Percentiles rank a stretch among this genome's conserved stretches.
phyloP scores from a whole-genome alignment of 2,329 filamentous ascomycete genomes.

The Penicillium polonicum region DNA sequence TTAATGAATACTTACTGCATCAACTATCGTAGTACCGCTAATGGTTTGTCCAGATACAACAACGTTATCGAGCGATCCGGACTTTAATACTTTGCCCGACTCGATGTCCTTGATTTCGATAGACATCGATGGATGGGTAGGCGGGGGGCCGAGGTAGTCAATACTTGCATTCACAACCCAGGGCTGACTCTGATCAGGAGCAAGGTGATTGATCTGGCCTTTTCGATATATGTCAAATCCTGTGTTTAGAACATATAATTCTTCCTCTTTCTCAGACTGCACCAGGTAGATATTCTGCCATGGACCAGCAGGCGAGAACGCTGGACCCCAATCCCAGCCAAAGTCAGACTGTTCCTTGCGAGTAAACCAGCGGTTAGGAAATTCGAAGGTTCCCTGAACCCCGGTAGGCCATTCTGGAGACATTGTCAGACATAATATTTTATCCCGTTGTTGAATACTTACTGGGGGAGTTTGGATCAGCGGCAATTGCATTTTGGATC shows the following conservation, averaged over 20 bases:
- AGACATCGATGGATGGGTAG: slow-evolving; percentile 43
- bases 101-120: slow-evolving; percentile 49
- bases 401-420: slow-evolving; percentile 49
- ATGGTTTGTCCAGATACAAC: slow-evolving; percentile 46
- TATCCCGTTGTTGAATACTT: background rate
- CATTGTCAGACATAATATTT: background rate
- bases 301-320: slow-evolving; percentile 61
- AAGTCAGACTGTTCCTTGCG: slow-evolving; percentile 64
- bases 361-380: slow-evolving; percentile 55
- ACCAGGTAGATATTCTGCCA: slow-evolving; percentile 61
- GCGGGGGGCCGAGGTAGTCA: slow-evolving; percentile 55
- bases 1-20: slow-evolving; percentile 20
- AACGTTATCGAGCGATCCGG: slow-evolving; percentile 42
- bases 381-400: slow-evolving; percentile 53
- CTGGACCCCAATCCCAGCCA: slow-evolving; percentile 65
- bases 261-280: slow-evolving; percentile 47
- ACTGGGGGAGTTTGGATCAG: slow-evolving; percentile 50
- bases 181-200: slow-evolving; percentile 55
- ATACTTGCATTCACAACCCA: slow-evolving; percentile 64
- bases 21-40: slow-evolving; percentile 50
- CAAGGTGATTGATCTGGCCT: slow-evolving; percentile 59
- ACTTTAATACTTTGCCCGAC: slow-evolving; percentile 42
- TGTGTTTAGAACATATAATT: slow-evolving; percentile 53
- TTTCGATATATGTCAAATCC: slow-evolving; percentile 60
- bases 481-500: slow-evolving; percentile 55